Base-by-base conservation (phyloP, 2,329 filamentous ascomycete species). In the Trichophyton rubrum region DNA sequence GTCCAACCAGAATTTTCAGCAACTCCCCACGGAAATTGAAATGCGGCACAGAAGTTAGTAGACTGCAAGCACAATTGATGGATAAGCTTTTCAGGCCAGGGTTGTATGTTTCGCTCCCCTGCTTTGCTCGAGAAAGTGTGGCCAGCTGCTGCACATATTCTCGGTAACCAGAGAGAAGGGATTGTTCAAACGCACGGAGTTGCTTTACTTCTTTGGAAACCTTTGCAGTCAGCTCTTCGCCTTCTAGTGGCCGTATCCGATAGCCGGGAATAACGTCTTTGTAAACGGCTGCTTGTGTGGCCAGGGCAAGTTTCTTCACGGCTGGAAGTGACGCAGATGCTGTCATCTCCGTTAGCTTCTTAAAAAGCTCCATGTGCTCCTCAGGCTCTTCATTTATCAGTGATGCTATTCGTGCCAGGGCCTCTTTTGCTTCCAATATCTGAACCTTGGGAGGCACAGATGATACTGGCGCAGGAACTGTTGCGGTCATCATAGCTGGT, bases 251-350 rank as follows among this genome's bases (percentile, higher is more conserved):
- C 17, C 93, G 86, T 77, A 99, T 97, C 63, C 93, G 83, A 72
- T 99, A 99, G 22, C 93, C 93, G 0, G 93, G 93, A 62, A 99
- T 97, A 55, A 96, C 83, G 73, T 97, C 93, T 72, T 92, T 96
- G 79, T 92, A 99, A 11, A 97, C 85, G 0, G 91, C 83, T 71
- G 93, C 81, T 74, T 96, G 91, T 22, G 93, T 90, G 56, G 86
- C 88, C 64, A 99, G 77, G 5, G 88, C 86, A 63, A 99, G 80
- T 74, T 95, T 96, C 76, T 89, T 86, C 59, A 99, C 85, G 1
- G 87, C 85, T 13, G 82, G 73, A 64, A 91, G 73, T 3, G 72
- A 67, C n/a, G 67, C 85, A 6, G 87, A 86, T 6, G 85, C 79
- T 20, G 86, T 86, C 66, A 95, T 83, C 67, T 87, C 83, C 35